phyloP scores from a whole-genome alignment of 2,329 filamentous ascomycete species.

The Aspergillus arachidicola region DNA sequence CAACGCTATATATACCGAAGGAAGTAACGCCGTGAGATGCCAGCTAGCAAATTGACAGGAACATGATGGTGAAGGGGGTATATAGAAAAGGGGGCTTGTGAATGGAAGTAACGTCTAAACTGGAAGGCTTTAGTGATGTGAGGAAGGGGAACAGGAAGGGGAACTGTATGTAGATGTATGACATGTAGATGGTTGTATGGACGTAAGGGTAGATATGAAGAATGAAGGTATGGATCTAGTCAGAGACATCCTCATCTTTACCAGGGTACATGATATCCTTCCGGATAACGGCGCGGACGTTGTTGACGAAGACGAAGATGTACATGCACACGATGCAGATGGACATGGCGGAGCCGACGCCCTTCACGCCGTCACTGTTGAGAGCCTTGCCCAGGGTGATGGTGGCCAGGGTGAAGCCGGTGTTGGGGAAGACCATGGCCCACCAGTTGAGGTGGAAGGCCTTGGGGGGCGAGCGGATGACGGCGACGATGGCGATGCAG shows the following conservation, averaged over 20 bases:
- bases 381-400: slow-evolving; percentile 60
- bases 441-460: slow-evolving; percentile 60
- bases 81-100: neutral
- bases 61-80: neutral
- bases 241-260: slow-evolving; percentile 59
- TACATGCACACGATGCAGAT: slow-evolving; percentile 58
- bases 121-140: too few relatives aligned
- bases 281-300: slow-evolving; percentile 54
- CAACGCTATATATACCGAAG: neutral
- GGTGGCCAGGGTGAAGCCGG: slow-evolving; percentile 62
- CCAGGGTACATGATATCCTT: slow-evolving; percentile 61
- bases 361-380: slow-evolving; percentile 55
- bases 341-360: slow-evolving; percentile 59
- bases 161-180: neutral
- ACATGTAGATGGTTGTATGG: neutral
- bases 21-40: neutral
- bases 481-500: slow-evolving; percentile 52
- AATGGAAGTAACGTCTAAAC: neutral
- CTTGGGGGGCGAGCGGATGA: slow-evolving; percentile 47
- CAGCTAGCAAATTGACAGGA: neutral
- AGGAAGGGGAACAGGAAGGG: neutral
- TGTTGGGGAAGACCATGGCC: slow-evolving; percentile 69
- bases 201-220: neutral
- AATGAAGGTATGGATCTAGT: slow-evolving; percentile 18
- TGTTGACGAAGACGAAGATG: slow-evolving; percentile 54